These are phyloP conservation scores for Cutaneotrichosporon sp. DNA, from an alignment of 1,284 basidiomycete species.

Conservation along the genomic window DNA sequence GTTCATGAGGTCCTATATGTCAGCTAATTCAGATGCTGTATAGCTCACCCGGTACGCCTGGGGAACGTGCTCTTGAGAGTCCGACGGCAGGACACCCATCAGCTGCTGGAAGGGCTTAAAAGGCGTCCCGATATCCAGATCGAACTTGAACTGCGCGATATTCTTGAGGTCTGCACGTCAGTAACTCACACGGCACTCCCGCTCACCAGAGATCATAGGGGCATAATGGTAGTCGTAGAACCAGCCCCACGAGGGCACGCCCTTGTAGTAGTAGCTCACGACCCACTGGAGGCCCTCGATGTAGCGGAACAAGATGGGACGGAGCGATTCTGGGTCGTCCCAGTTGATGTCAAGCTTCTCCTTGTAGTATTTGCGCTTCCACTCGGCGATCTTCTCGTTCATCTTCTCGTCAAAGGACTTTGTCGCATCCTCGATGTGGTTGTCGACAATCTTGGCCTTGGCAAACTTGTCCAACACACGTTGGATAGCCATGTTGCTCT, in stretches of 20 bases:
- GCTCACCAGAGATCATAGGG: constrained; percentile 80
- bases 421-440: constrained; percentile 67
- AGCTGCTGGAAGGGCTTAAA: constrained; percentile 95
- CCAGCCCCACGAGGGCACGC: constrained; percentile 97
- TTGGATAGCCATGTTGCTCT: constrained; percentile 65
- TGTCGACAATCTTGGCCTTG: constrained; percentile 68
- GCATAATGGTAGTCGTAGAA: constrained; percentile 99
- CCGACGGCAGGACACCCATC: constrained; percentile 93
- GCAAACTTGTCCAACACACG: constrained; percentile 83
- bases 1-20: constrained; percentile 75
- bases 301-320: constrained; percentile 69
- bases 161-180: constrained; percentile 64
- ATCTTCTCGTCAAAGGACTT: constrained; percentile 67
- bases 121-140: constrained; percentile 79
- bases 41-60: constrained; percentile 65
- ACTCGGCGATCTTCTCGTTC: constrained; percentile 79
- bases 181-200: background rate
- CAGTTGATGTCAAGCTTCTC: constrained; percentile 81
- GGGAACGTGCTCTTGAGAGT: constrained; percentile 84
- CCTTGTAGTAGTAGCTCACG: constrained; percentile 96
- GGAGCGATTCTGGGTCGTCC: constrained; percentile 60
- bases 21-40: constrained; percentile 1
- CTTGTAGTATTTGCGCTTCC: constrained; percentile 87
- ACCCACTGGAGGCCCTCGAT: constrained; percentile 98
- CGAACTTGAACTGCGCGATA: constrained; percentile 72